A percentile compares a stretch with the other conserved stretches of the same genome.
These are phyloP conservation scores for Termitomyces sp. DNA, from an alignment of 768 basidiomycete genomes.

Conservation along the genomic window DNA sequence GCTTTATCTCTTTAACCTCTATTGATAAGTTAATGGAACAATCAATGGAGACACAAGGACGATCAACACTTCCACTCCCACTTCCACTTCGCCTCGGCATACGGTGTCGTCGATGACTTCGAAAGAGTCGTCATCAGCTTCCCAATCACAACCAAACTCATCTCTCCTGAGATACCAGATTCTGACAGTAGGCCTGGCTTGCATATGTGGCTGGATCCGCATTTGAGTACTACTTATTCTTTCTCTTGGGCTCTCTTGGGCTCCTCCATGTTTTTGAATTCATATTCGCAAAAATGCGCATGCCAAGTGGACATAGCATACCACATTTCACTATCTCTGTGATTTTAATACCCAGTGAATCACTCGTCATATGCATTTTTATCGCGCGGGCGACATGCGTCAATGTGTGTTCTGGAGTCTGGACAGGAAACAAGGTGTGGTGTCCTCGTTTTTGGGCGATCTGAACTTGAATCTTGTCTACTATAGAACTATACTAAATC, in stretches of 20 bases:
- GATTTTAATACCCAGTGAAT: too few species aligned
- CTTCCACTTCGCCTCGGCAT: conserved; percentile 1
- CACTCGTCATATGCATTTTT: not conserved
- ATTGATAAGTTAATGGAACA: conserved; percentile 7
- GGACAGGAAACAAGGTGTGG: not conserved
- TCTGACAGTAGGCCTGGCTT: conserved; percentile 19
- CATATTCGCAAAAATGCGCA: not conserved
- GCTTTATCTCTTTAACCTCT: not conserved
- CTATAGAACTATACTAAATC: not conserved
- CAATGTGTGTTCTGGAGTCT: not conserved
- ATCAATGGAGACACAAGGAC: conserved; percentile 1
- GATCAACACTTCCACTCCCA: not conserved
- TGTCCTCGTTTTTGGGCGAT: not conserved
- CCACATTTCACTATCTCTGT: not conserved
- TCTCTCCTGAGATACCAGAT: not conserved
- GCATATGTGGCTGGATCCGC: not conserved
- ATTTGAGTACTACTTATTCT: not conserved
- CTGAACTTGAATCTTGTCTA: not conserved
- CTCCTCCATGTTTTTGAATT: not conserved
- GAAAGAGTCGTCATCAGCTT: conserved; percentile 6
- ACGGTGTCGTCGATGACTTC: not conserved
- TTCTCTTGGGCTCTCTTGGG: not conserved
- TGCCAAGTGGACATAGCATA: not conserved
- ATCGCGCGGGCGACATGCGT: not conserved
- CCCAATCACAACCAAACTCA: not conserved